These are phyloP conservation scores for Psilocybe cubensis DNA, from an alignment of 768 basidiomycete genomes.

Conservation along the genomic window DNA sequence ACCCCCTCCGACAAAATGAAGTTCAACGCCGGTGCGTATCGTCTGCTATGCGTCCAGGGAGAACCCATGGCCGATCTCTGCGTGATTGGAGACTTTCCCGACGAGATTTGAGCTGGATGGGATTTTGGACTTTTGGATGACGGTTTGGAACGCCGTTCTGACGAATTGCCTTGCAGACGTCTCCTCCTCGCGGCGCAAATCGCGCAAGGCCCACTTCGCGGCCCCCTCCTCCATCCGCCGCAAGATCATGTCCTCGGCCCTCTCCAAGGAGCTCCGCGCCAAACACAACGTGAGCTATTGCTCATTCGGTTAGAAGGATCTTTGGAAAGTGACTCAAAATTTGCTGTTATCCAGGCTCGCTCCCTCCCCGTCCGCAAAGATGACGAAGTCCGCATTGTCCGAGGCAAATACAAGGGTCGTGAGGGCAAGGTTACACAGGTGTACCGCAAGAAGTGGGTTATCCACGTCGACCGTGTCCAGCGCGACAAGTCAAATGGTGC, in stretches of 20 bases:
- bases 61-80: conserved; percentile 26
- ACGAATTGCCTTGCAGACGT: conserved; percentile 60
- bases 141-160: conserved; percentile 32
- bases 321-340: conserved; percentile 5
- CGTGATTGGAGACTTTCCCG: conserved; percentile 26
- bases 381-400: conserved; percentile 95
- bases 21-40: conserved; percentile 78
- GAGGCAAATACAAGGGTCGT: conserved; percentile 98
- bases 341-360: conserved; percentile 65
- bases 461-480: conserved; percentile 97
- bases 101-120: conserved; percentile 59
- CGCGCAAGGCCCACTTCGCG: conserved; percentile 96
- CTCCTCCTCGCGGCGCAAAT: conserved; percentile 95
- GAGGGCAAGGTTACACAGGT: conserved; percentile 99
- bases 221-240: conserved; percentile 95
- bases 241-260: conserved; percentile 96
- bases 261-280: conserved; percentile 91
- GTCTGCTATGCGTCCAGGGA: conserved; percentile 23
- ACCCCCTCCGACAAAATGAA: conserved; percentile 62
- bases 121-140: conserved; percentile 44
- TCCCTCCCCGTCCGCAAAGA: conserved; percentile 96
- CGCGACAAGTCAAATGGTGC: conserved; percentile 98
- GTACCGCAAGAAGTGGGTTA: conserved; percentile 99
- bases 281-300: conserved; percentile 83
- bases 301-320: neutral